Evolutionary conservation across 768 basidiomycete species (phyloP).

Genomic region (Lanmaoa rubissima): DNA sequence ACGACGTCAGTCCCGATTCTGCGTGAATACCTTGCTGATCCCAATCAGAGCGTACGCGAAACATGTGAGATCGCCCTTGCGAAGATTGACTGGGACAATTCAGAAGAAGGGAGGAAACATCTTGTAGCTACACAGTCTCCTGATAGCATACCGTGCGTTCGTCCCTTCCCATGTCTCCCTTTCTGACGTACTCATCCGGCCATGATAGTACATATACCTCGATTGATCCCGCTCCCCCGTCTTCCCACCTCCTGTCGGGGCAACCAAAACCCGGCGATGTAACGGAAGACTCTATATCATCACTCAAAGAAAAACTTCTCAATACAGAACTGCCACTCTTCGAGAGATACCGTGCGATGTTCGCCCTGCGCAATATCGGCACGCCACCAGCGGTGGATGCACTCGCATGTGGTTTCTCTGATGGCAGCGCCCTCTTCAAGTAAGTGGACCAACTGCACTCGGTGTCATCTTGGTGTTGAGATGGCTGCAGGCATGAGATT

Average conservation of each 20-base stretch:
- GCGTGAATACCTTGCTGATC: conserved; percentile 66
- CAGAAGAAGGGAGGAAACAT: conserved; percentile 64
- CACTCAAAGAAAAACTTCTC: conserved; percentile 62
- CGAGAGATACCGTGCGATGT: conserved; percentile 97
- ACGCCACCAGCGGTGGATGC: conserved; percentile 83
- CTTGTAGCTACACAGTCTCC: conserved; percentile 30
- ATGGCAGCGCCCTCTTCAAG: conserved; percentile 93
- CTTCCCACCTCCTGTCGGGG: conserved; percentile 59
- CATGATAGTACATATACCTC: conserved; percentile 66
- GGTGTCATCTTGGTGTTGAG: not conserved
- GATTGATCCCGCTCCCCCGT: conserved; percentile 86
- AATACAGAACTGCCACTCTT: conserved; percentile 73
- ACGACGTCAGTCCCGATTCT: conserved; percentile 65
- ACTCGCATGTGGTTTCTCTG: conserved; percentile 85
- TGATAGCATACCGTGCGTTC: conserved; percentile 37
- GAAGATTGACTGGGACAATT: conserved; percentile 91
- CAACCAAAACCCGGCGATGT: conserved; percentile 51
- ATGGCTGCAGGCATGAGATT: conserved; percentile 80
- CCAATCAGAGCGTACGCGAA: conserved; percentile 77
- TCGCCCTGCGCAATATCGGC: conserved; percentile 92
- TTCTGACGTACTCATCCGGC: not conserved
- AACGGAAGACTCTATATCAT: conserved; percentile 46
- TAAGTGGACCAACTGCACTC: conserved; percentile 36
- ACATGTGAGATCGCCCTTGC: conserved; percentile 97
- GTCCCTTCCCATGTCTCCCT: not conserved